Evolutionary conservation across 495 filamentous ascomycete genomes (phyloP), one percentile per base, ranked within the genome.

Genomic region (Penicillium robsamsonii): DNA sequence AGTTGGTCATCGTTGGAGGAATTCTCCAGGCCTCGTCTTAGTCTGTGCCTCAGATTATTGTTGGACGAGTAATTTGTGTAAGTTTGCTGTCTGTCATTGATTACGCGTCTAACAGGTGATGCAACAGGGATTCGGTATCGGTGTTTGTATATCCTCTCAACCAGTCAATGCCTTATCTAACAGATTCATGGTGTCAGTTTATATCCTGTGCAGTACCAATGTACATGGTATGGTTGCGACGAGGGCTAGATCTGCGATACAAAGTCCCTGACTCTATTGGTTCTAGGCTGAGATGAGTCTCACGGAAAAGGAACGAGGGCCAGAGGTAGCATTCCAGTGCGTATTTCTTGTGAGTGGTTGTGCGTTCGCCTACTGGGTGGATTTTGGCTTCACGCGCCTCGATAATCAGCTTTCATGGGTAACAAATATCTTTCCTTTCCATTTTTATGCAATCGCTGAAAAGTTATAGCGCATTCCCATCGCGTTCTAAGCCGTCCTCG

Each of bases 401-500:
- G 30, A 54, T 25, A 59, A 44, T 41, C 68, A 75, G 47, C 27
- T 68, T 33, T 62, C 60, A 17, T 71, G 67, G 59, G 49, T 58
- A 17, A 22, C 22, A 18, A 18, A 25, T 29, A 27, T 11, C 6
- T 29, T 29, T 52, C 9, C 38, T 27, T 8, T 11, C 10, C 9
- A 2, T 10, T 15, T 3, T 35, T 41, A 13, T 4, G 3, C 38
- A 12, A 13, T 2, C 2, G 17, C 38, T 41, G 2, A 41, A 22
- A 1, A 2, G 1, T 11, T 31, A 10, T 20, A 57, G 73, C 50
- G 75, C 15, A 54, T 76, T 38, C 75, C 73, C 11, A 64, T 78
- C 9, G 68, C 66, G 11, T 61, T 78, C 35, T 70, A 75, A 54
- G 55, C 62, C 18, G 40, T 70, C 37, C 73, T 74, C 47, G 65